phyloP scores from a whole-genome alignment of 305 asterid genomes.

The Caryopteris hybrid region DNA sequence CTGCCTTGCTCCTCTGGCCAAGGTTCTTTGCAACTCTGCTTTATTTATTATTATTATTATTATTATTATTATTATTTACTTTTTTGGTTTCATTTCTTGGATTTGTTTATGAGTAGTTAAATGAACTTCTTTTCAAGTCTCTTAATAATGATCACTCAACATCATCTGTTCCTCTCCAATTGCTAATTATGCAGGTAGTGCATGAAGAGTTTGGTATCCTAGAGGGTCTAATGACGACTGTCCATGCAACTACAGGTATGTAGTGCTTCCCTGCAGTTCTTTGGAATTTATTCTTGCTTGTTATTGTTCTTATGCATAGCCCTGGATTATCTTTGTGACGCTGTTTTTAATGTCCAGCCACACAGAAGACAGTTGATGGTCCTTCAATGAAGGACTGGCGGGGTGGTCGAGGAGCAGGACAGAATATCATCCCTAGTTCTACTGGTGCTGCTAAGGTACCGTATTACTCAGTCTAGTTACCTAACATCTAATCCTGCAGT shows the following conservation, averaged over 20 bases:
- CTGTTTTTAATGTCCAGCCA: slow-evolving; percentile 57
- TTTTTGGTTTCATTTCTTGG: neutral
- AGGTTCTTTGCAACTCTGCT: slow-evolving; percentile 41
- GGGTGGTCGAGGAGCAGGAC: slow-evolving; percentile 99
- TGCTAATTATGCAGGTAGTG: slow-evolving; percentile 57
- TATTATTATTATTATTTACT: neutral
- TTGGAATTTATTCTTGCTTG: neutral
- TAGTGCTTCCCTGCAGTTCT: neutral
- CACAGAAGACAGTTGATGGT: slow-evolving; percentile 98
- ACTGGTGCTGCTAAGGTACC: slow-evolving; percentile 99
- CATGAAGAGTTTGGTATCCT: slow-evolving; percentile 95
- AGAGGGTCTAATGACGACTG: slow-evolving; percentile 98
- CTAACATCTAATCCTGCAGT: neutral
- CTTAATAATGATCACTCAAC: neutral
- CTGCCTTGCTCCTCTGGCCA: slow-evolving; percentile 98
- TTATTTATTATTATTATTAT: neutral
- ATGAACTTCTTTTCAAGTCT: neutral
- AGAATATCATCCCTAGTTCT: slow-evolving; percentile 98
- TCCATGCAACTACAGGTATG: slow-evolving; percentile 92
- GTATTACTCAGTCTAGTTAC: slow-evolving; percentile 6
- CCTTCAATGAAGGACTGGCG: slow-evolving; percentile 99
- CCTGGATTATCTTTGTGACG: slow-evolving; percentile 11
- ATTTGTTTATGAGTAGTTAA: neutral
- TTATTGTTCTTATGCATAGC: slow-evolving; percentile 14
- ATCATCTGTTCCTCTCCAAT: neutral